These are phyloP conservation scores for Microsporum ferrugineum DNA, from an alignment of 2,329 filamentous ascomycete genomes.

Conservation along the genomic window DNA sequence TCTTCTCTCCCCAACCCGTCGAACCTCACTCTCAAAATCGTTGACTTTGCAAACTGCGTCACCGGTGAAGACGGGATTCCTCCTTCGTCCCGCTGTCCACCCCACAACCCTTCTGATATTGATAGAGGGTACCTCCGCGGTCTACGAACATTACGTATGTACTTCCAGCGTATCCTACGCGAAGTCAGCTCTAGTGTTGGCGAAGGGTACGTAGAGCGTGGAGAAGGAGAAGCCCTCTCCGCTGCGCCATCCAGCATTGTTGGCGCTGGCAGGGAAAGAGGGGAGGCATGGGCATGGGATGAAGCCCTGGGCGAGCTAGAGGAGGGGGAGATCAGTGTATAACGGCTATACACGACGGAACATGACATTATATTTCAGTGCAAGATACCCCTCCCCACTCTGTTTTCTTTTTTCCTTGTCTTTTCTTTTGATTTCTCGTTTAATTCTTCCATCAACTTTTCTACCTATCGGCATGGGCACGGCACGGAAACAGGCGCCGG, in stretches of 20 bases:
- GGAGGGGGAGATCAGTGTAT: constrained; percentile 34
- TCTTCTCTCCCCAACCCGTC: constrained; percentile 22
- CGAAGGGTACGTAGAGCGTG: constrained; percentile 34
- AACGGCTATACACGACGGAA: neutral
- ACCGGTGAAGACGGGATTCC: constrained; percentile 64
- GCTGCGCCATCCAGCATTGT: constrained; percentile 23
- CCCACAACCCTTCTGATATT: constrained; percentile 64
- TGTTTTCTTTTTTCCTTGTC: neutral
- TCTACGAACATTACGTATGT: constrained; percentile 62
- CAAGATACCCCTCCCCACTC: constrained; percentile 2
- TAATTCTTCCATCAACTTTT: neutral
- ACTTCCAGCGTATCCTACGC: constrained; percentile 76
- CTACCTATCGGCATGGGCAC: neutral
- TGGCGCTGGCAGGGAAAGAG: constrained; percentile 20
- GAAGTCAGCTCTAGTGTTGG: constrained; percentile 46
- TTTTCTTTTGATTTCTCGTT: neutral
- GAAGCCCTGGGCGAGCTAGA: constrained; percentile 35
- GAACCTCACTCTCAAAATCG: constrained; percentile 74
- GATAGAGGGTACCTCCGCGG: constrained; percentile 86
- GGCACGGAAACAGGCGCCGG: constrained; percentile 2
- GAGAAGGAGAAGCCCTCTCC: constrained; percentile 33
- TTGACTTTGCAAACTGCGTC: constrained; percentile 96
- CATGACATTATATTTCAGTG: neutral
- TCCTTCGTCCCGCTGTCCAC: constrained; percentile 58
- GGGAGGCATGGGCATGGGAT: constrained; percentile 29